phyloP scores from a whole-genome alignment of 495 filamentous ascomycete genomes.

The Lophium mytilinum region DNA sequence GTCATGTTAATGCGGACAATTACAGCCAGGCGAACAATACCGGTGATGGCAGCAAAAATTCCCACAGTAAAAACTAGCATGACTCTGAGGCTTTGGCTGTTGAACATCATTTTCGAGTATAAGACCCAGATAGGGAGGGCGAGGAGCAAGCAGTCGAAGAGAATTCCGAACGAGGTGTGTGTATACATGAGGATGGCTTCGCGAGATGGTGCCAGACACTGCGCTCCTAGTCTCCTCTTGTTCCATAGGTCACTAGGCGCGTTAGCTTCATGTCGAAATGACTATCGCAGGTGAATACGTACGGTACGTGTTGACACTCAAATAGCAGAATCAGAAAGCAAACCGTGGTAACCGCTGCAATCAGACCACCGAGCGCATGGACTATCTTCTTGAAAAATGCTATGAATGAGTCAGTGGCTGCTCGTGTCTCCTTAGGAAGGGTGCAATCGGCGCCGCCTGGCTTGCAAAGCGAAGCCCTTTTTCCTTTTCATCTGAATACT shows the following conservation, averaged over 20 bases:
- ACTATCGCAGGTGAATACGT: neutral
- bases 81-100: slow-evolving; percentile 26
- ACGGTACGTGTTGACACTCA: slow-evolving; percentile 15
- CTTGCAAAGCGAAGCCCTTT: no score
- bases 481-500: no score
- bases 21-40: slow-evolving; percentile 21
- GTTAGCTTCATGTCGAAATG: neutral
- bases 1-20: neutral
- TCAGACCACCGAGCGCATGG: neutral
- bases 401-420: neutral
- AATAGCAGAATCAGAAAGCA: neutral
- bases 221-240: neutral
- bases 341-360: neutral
- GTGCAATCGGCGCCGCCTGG: no score
- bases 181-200: neutral
- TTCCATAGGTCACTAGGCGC: neutral
- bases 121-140: slow-evolving; percentile 33
- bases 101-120: slow-evolving; percentile 29
- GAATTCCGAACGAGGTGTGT: slow-evolving; percentile 24
- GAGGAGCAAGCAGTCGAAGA: slow-evolving; percentile 26
- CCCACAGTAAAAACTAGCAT: slow-evolving; percentile 30
- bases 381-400: neutral
- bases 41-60: slow-evolving; percentile 26
- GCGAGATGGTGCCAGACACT: neutral
- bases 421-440: neutral